Evolutionary conservation across 352 stramenopile species (phyloP).

Genomic region (Globisporangium orthogonon): DNA sequence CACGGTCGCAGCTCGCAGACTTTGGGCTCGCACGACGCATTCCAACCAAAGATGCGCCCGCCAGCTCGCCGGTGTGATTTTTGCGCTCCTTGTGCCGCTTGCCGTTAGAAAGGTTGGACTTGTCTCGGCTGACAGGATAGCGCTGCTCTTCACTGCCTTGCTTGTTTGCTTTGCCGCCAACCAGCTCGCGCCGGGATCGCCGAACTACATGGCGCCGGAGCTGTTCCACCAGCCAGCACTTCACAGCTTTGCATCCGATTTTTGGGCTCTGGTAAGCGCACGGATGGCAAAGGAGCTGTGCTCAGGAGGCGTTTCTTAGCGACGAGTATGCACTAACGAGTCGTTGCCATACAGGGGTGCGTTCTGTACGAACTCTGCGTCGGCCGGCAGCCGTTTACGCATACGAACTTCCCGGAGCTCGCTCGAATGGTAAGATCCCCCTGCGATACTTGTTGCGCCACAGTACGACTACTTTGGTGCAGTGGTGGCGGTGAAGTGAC

Average conservation of each 20-base stretch:
- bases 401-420: conserved; percentile 69
- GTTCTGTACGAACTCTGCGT: conserved; percentile 74
- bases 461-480: too few species aligned
- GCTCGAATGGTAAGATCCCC: conserved; percentile 40
- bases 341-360: conserved; percentile 37
- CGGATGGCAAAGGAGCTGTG: neutral
- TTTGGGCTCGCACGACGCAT: conserved; percentile 87
- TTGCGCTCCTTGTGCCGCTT: neutral
- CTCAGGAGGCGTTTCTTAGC: too few species aligned
- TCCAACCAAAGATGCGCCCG: conserved; percentile 37
- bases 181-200: conserved; percentile 62
- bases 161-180: too few species aligned
- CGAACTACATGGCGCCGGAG: conserved; percentile 91
- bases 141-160: neutral
- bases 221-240: conserved; percentile 80
- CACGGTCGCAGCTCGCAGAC: conserved; percentile 58
- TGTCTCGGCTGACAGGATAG: neutral
- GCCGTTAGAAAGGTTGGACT: too few species aligned
- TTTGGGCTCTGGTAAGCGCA: conserved; percentile 66
- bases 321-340: neutral
- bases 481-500: neutral
- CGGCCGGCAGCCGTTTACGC: conserved; percentile 57
- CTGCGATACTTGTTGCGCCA: neutral
- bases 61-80: conserved; percentile 24
- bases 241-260: conserved; percentile 88